Evolutionary conservation across 352 stramenopile genomes (phyloP).

Genomic region (Globisporangium cederbergense): DNA sequence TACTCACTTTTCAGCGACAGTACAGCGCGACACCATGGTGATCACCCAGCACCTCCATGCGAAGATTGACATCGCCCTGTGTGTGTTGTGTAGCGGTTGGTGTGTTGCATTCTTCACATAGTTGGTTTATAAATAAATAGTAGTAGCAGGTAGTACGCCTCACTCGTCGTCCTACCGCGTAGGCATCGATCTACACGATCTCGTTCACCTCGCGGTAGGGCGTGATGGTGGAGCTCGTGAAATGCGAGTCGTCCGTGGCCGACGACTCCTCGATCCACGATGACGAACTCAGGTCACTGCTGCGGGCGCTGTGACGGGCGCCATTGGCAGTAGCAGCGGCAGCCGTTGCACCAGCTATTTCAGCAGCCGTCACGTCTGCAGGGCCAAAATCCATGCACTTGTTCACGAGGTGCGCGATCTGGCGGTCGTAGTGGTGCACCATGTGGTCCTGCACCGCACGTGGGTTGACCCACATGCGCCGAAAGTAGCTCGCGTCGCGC

Average conservation of each 20-base stretch:
- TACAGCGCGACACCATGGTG: no score
- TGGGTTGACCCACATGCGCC: constrained; percentile 59
- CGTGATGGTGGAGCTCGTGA: constrained; percentile 18
- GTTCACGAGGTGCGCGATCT: constrained; percentile 51
- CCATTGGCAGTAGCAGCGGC: not conserved
- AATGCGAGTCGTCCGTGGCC: constrained; percentile 13
- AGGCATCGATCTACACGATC: constrained; percentile 22
- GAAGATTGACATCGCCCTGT: no score
- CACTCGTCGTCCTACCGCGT: no score
- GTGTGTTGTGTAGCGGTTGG: no score
- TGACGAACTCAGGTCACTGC: constrained; percentile 17
- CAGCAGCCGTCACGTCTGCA: not conserved
- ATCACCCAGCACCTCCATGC: no score
- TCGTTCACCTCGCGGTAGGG: constrained; percentile 35
- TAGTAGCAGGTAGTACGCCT: no score
- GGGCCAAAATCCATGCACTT: constrained; percentile 49
- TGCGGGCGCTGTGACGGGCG: constrained; percentile 14
- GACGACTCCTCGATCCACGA: constrained; percentile 30
- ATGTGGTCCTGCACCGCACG: constrained; percentile 70
- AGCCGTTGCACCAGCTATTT: not conserved
- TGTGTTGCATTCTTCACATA: no score
- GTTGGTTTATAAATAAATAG: not conserved
- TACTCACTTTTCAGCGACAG: no score
- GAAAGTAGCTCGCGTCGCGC: constrained; percentile 64
- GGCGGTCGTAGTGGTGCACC: constrained; percentile 81